These are phyloP conservation scores for Tephrocybe rancida DNA, from an alignment of 768 basidiomycete species.

Conservation along the genomic window DNA sequence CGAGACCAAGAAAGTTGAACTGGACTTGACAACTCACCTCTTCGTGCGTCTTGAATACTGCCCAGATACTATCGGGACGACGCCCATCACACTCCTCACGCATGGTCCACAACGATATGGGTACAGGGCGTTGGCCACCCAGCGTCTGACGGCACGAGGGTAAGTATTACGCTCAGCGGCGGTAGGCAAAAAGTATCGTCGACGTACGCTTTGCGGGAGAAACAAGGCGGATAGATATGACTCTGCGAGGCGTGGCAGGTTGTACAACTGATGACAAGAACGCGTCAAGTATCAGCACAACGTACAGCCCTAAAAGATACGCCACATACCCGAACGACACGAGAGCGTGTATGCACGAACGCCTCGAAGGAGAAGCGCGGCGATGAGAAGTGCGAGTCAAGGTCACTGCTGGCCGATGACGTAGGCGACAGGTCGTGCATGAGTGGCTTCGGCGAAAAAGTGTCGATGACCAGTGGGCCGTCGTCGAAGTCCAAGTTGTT, in stretches of 20 bases:
- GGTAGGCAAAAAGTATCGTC: conserved; percentile 19
- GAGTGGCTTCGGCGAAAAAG: conserved; percentile 30
- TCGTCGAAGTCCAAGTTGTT: conserved; percentile 13
- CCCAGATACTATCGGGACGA: conserved; percentile 46
- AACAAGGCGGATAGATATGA: conserved; percentile 40
- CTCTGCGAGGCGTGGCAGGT: conserved; percentile 39
- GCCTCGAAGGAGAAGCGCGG: conserved; percentile 31
- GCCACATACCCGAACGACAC: conserved; percentile 53
- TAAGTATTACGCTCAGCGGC: conserved; percentile 21
- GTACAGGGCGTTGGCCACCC: conserved; percentile 29
- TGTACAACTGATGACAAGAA: conserved; percentile 34
- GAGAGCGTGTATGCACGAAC: conserved; percentile 53
- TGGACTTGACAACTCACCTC: conserved; percentile 47
- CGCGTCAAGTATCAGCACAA: conserved; percentile 13
- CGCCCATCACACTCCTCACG: conserved; percentile 32
- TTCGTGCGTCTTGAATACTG: conserved; percentile 60
- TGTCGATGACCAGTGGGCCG: conserved; percentile 18
- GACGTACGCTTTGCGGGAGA: conserved; percentile 37
- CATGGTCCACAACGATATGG: conserved; percentile 52
- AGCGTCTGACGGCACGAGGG: conserved; percentile 18
- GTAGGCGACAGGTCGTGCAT: conserved; percentile 32
- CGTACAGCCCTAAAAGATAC: conserved; percentile 9
- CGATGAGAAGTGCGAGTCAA: conserved; percentile 22
- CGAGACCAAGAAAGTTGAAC: not conserved
- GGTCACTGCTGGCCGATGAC: conserved; percentile 34